Conservation (phyloP, 306 rosid genomes). For the Geum urbanum region DNA sequence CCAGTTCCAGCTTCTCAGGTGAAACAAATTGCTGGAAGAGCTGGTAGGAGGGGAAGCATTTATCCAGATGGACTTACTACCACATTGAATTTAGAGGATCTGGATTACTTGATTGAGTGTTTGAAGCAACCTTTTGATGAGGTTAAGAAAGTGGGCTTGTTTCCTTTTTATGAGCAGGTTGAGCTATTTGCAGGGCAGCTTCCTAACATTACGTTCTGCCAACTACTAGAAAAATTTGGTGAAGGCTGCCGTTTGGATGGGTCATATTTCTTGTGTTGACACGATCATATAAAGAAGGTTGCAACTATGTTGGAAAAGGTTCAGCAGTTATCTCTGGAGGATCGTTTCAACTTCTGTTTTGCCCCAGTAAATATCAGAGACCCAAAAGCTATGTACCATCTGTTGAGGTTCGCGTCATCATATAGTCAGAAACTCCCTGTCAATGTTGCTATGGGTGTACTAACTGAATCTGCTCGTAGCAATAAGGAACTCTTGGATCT, state of each 20-base stretch:
- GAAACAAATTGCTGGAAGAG: slow-evolving; percentile 96
- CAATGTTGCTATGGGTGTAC: slow-evolving; percentile 81
- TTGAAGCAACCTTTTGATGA: slow-evolving; percentile 78
- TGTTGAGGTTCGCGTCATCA: slow-evolving; percentile 62
- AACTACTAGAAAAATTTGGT: slow-evolving; percentile 62
- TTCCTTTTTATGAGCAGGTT: slow-evolving; percentile 76
- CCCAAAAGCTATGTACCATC: slow-evolving; percentile 87
- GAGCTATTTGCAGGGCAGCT: slow-evolving; percentile 77
- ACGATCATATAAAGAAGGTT: slow-evolving; percentile 77
- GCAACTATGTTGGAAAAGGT: slow-evolving; percentile 89
- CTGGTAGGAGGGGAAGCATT: slow-evolving; percentile 87
- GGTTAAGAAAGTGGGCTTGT: slow-evolving; percentile 67
- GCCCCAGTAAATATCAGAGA: slow-evolving; percentile 89
- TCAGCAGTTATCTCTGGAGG: slow-evolving; percentile 62
- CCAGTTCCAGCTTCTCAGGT: slow-evolving; percentile 88
- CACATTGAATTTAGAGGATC: slow-evolving; percentile 69
- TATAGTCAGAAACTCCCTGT: slow-evolving; percentile 70
- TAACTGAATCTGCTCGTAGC: slow-evolving; percentile 60
- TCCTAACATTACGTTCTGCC: slow-evolving; percentile 45
- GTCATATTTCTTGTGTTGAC: slow-evolving; percentile 69
- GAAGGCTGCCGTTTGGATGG: slow-evolving; percentile 77
- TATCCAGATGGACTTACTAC: slow-evolving; percentile 87
- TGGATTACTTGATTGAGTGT: slow-evolving; percentile 86
- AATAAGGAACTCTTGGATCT: slow-evolving; percentile 85
- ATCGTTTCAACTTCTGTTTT: slow-evolving; percentile 81